Evolutionary conservation across 352 stramenopile genomes (phyloP), one percentile per base, ranked within the genome.

Genomic region (Globisporangium cederbergense): DNA sequence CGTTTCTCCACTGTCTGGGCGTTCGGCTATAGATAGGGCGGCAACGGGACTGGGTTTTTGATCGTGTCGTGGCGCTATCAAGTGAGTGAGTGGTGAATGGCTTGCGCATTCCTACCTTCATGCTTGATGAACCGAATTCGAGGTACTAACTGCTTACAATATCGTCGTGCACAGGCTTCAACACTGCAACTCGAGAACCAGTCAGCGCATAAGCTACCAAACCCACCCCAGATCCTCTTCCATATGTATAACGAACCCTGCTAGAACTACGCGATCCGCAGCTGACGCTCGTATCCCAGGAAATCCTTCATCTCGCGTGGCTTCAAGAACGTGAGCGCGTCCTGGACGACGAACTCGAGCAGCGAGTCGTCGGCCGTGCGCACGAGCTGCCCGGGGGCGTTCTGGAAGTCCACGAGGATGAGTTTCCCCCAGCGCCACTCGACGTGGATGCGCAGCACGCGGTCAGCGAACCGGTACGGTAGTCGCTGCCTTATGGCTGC

Each of bases 361-460:
- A 58, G 18, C 36, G 60, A 59, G 34, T 58, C 36, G 16, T 65
- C 36, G 13, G 22, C 36, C 8, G 60, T 49, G 36, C 60, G 50
- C n/a, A 20, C 42, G 25, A 76, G 36, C 18, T 58, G 30, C 0
- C 62, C 70, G 0, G 70, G 59, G 1, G 49, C 55, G 8, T 47
- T 56, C 14, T 28, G 11, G 42, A 64, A 60, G 66, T 76, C 66
- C 4, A 74, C 60, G 2, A 76, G 28, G 22, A 76, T 30, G 45
- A 76, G 64, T 4, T 68, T 47, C 7, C 70, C 70, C 62, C 66
- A 73, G 5, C 61, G 25, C 53, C 52, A 71, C 53, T 76, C 66
- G 20, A 59, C 58, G 55, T 76, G 66, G 46, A 76, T 54, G 30
- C 68, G 69, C 10, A 72, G 28, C n/a, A 45, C 22, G 14, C 65